Base-by-base conservation (phyloP, 2,329 filamentous ascomycete genomes). In the Penicillium sp. region DNA sequence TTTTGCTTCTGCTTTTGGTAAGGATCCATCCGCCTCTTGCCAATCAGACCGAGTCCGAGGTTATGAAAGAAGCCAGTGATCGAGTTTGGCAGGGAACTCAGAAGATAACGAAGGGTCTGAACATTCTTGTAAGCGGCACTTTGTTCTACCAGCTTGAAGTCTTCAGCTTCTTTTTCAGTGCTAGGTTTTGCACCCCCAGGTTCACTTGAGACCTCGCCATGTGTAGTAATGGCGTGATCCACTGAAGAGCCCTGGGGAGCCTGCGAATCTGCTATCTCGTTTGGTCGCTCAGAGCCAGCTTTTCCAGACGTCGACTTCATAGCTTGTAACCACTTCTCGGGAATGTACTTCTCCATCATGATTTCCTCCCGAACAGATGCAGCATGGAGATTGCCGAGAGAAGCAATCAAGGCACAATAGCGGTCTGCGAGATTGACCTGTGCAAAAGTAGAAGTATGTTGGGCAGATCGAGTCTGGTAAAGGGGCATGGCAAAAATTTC, bases 1-100 rank as follows among this genome's bases (percentile, higher is more conserved):
- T 79, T 80, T 55, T 82, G 77, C 54, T 74, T 77, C 54, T 81
- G 77, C 54, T 74, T 77, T 46, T 73, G 68, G 37, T 76, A 75
- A 2, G 68, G 54, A 51, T 95, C 88, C 17, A 78, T 73, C 45
- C 79, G 79, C 33, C 88, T 79, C 41, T 86, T 84, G 29, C 80
- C 79, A 3, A 94, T 73, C 14, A 96, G 70, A 11, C 84, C 78
- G 61, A 87, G 92, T 9, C 90, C 90, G 29, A 96, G 70, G 1
- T 80, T 82, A 55, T 94, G 86, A 57, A 95, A 84, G 51, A 96
- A 84, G 0, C 84, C 82, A 12, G 86, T 84, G n/a, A 89, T 83
- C 2, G 82, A 82, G 6, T 80, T 80, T 14, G 89, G 81, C 51
- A 93, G 76, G 22, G 85, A 82, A 53, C 84, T 82, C 9, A 96